phyloP scores from a whole-genome alignment of 1,139 yeast species.

The Geotrichum candidum region DNA sequence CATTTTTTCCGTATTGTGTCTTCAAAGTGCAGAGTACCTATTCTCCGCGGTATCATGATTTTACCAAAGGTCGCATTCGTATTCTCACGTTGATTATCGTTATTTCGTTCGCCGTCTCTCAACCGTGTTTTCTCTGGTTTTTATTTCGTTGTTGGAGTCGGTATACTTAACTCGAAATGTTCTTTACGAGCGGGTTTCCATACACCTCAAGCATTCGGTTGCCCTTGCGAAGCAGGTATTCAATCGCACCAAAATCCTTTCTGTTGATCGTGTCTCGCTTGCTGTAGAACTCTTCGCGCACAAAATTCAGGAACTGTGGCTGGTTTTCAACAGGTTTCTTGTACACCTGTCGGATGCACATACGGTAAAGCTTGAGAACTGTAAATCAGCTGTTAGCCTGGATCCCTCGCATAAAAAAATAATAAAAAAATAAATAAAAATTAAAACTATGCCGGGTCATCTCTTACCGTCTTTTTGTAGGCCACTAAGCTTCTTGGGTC shows the following conservation, averaged over 20 bases:
- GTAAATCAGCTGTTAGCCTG: neutral
- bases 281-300: conserved; percentile 54
- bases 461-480: conserved; percentile 18
- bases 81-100: neutral
- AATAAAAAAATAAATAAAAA: neutral
- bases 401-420: neutral
- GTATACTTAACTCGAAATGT: conserved; percentile 18
- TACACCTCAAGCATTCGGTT: conserved; percentile 66
- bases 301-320: conserved; percentile 32
- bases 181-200: conserved; percentile 39
- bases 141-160: too few species aligned
- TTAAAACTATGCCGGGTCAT: neutral
- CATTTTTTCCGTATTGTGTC: neutral
- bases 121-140: neutral
- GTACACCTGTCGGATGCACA: conserved; percentile 34
- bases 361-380: conserved; percentile 36
- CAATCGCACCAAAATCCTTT: conserved; percentile 81
- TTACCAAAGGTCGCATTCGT: neutral
- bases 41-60: neutral
- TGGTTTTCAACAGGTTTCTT: conserved; percentile 33
- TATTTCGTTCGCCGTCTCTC: neutral
- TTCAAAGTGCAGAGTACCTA: neutral
- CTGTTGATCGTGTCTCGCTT: conserved; percentile 43
- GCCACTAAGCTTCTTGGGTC: conserved; percentile 15
- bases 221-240: conserved; percentile 76